phyloP scores from a whole-genome alignment of 2,329 filamentous ascomycete genomes.

The Arachnomyces sp. region DNA sequence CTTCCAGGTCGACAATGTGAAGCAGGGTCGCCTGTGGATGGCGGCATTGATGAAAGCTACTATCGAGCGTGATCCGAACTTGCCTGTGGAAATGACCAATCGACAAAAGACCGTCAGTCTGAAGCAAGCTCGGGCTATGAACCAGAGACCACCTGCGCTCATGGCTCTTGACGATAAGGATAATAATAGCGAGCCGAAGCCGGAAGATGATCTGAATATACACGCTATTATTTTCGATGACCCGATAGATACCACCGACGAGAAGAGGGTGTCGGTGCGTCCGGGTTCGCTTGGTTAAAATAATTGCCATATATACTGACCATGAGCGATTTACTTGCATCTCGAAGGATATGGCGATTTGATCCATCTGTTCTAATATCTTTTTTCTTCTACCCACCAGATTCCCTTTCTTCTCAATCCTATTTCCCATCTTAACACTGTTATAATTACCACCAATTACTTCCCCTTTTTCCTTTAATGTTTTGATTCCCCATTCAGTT shows the following conservation, averaged over 20 bases:
- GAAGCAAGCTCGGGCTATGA: constrained; percentile 77
- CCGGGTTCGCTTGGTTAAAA: neutral
- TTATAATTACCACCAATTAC: no score
- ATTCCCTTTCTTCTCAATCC: no score
- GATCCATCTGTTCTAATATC: neutral
- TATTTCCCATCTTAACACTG: no score
- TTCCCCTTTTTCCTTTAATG: no score
- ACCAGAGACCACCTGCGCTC: constrained; percentile 79
- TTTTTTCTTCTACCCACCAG: neutral
- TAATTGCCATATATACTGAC: no score
- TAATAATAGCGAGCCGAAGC: constrained; percentile 10
- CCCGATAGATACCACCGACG: constrained; percentile 10
- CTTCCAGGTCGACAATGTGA: constrained; percentile 87
- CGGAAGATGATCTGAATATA: constrained; percentile 26
- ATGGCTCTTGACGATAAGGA: constrained; percentile 52
- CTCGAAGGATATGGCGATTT: neutral
- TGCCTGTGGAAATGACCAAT: constrained; percentile 81
- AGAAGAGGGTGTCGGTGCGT: neutral
- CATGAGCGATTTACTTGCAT: no score
- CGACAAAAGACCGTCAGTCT: constrained; percentile 95
- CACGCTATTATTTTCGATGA: constrained; percentile 26
- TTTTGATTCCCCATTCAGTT: no score
- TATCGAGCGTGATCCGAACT: constrained; percentile 77
- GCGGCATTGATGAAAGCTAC: constrained; percentile 97
- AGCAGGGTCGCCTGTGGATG: constrained; percentile 93